These are phyloP conservation scores for Polytrichum formosum DNA, from an alignment of 225 moss, liverwort and hornwort species.

Conservation along the genomic window DNA sequence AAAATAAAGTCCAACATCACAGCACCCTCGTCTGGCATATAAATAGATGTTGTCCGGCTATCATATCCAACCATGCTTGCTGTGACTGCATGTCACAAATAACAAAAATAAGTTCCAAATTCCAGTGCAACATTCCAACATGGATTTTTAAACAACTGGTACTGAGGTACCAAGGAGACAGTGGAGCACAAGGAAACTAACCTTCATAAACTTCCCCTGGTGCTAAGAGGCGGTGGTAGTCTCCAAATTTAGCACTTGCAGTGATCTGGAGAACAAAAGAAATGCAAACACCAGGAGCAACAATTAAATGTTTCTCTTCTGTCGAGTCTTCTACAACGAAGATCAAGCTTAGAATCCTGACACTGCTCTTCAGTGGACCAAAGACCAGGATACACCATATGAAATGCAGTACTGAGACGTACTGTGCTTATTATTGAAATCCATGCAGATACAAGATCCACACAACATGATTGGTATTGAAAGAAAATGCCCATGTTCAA, in stretches of 20 bases:
- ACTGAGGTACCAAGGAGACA: not conserved
- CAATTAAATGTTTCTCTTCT: not conserved
- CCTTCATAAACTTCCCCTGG: conserved; percentile 71
- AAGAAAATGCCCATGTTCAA: no score
- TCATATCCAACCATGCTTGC: conserved; percentile 61
- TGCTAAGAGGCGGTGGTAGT: conserved; percentile 83
- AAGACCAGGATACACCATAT: not conserved
- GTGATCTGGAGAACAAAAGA: conserved; percentile 40
- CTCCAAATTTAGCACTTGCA: conserved; percentile 70
- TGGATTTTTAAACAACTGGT: not conserved
- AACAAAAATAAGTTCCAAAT: not conserved
- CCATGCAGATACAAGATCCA: not conserved
- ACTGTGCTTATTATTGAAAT: not conserved
- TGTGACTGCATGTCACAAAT: conserved; percentile 51
- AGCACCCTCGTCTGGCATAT: conserved; percentile 45
- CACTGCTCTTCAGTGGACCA: not conserved
- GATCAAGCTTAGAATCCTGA: not conserved
- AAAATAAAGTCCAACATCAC: conserved; percentile 69
- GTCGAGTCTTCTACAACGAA: no score
- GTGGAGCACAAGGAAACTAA: conserved; percentile 10
- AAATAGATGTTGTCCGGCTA: conserved; percentile 39
- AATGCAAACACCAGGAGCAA: not conserved
- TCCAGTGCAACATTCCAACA: not conserved
- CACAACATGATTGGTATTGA: no score
- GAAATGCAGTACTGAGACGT: not conserved